These are phyloP conservation scores for Lachancea lanzarotensis DNA, from an alignment of 805 yeast species.

Conservation along the genomic window DNA sequence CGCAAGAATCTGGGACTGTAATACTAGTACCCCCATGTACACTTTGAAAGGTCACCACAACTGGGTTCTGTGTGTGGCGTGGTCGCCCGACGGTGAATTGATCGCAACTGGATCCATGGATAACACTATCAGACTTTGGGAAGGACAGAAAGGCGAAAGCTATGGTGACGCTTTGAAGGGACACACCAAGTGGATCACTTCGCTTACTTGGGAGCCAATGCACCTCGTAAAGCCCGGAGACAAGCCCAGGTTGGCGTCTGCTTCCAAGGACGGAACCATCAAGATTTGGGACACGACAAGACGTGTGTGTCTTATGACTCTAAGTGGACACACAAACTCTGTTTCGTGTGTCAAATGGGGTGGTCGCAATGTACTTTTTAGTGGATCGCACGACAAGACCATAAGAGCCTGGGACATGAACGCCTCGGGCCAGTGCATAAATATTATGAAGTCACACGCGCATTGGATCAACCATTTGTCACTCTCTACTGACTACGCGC, in stretches of 20 bases:
- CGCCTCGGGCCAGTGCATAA: conserved; percentile 65
- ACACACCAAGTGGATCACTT: conserved; percentile 84
- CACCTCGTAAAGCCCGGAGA: conserved; percentile 68
- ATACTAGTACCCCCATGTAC: conserved; percentile 83
- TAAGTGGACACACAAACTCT: conserved; percentile 82
- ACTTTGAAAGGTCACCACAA: conserved; percentile 80
- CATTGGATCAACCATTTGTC: conserved; percentile 98
- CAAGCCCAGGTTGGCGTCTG: conserved; percentile 68
- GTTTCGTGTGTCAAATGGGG: conserved; percentile 98
- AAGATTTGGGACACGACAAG: conserved; percentile 82
- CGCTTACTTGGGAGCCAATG: conserved; percentile 89
- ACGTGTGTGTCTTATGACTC: conserved; percentile 57
- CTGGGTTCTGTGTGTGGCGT: conserved; percentile 89
- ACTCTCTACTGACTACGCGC: conserved; percentile 80
- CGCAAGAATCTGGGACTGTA: conserved; percentile 95
- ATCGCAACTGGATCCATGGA: conserved; percentile 98
- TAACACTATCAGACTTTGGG: conserved; percentile 83
- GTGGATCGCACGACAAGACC: conserved; percentile 92
- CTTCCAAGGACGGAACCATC: conserved; percentile 86
- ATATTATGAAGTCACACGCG: conserved; percentile 80
- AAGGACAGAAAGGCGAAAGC: conserved; percentile 62
- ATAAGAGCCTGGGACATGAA: conserved; percentile 84
- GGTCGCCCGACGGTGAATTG: conserved; percentile 86
- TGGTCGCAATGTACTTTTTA: conserved; percentile 75
- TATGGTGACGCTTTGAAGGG: conserved; percentile 72